Base-by-base conservation (phyloP, 208 protist genomes). In the Endotrypanum monterogeii region DNA sequence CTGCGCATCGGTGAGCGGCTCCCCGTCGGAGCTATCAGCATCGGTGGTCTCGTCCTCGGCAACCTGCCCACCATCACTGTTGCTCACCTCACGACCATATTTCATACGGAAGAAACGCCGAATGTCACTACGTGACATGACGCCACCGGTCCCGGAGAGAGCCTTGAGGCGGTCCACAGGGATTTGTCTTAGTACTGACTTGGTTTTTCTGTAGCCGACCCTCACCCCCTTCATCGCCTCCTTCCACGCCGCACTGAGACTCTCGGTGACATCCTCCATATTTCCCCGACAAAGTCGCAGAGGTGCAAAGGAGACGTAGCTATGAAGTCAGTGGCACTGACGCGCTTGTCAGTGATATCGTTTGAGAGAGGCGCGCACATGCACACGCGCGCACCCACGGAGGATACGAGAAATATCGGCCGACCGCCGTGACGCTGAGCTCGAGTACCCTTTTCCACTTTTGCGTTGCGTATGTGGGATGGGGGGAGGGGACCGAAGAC, bases 1-100 rank as follows among this genome's bases (percentile, higher is more conserved):
- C 82, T 96, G 89, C 79, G 86, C 87, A 71, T 96, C 92, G 3
- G 89, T 94, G 52, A 95, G 62, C 50, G 88, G 63, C 83, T 91
- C 90, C 63, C 89, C 89, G 55, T 94, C 89, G 67, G 78, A 83
- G 80, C 83, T 86, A 72, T 91, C 90, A 51, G 83, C 77, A 35
- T 91, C 85, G 55, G 77, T 89, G 25, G 60, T 77, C 58, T 84
- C 84, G 71, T 28, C 83, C 80, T 30, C 79, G 71, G 25, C 78
- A 50, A 65, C 76, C 30, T 58, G 67, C 67, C 78, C 71, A 35
- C 80, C 80, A 48, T 82, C 72, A 12, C 72, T 75, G 65, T 82
- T 85, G 66, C 74, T 73, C 35, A 84, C 85, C 73, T 88, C 79
- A 16, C 76, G 84, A 41, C 81, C 87, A 52, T 96, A 93, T 51